These are phyloP conservation scores for Aureobasidium zeae DNA, from an alignment of 2,329 filamentous ascomycete species.

Conservation along the genomic window DNA sequence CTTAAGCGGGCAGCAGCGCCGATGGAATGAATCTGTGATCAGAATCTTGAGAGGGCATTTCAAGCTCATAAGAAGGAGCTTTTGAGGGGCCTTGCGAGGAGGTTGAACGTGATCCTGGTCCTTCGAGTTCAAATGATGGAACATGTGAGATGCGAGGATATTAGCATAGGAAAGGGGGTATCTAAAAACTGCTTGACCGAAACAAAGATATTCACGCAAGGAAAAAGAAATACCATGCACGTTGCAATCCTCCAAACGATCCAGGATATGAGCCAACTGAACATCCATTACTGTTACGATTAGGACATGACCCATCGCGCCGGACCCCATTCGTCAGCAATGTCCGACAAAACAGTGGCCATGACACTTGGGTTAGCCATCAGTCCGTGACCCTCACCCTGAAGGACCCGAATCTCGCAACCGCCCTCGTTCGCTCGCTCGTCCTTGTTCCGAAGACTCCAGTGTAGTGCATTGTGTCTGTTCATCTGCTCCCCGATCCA, in stretches of 20 bases:
- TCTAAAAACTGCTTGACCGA: conserved; percentile 11
- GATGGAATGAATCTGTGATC: no score
- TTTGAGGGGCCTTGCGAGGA: no score
- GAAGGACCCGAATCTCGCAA: conserved; percentile 82
- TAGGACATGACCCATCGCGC: conserved; percentile 6
- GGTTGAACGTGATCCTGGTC: no score
- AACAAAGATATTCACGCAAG: background rate
- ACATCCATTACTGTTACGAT: no score
- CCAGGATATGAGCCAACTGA: background rate
- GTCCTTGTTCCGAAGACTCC: conserved; percentile 10
- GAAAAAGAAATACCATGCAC: background rate
- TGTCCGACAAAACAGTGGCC: conserved; percentile 89
- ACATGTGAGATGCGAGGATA: no score
- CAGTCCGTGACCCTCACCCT: conserved; percentile 85
- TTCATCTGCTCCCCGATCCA: conserved; percentile 93
- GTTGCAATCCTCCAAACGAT: background rate
- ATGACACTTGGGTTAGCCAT: conserved; percentile 94
- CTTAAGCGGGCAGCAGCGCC: no score
- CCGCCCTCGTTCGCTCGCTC: conserved; percentile 16
- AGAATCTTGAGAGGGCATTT: no score
- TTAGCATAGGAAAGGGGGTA: conserved; percentile 9
- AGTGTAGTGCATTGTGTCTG: conserved; percentile 16
- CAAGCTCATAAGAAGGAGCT: no score
- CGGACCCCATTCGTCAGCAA: conserved; percentile 70
- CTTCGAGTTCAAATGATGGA: no score